Evolutionary conservation across 257 asterid species (phyloP), one percentile per base, ranked within the genome.

Genomic region (Voacanga thouarsii): DNA sequence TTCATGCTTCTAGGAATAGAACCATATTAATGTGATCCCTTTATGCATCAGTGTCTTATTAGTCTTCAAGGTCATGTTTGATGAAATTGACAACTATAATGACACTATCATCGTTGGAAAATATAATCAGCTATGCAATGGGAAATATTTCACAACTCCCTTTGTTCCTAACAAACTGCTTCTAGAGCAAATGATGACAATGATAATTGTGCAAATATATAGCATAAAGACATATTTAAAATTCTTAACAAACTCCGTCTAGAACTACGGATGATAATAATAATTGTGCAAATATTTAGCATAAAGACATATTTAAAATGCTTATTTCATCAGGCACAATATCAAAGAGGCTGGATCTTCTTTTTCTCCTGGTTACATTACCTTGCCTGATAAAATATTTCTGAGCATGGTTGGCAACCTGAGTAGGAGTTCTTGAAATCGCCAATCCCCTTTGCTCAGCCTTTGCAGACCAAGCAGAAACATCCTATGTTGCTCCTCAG

Each of bases 401-500:
- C 71, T 96, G 99, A 72, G 99, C 99, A 63, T 96, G 99, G 86
- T 98, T 96, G 61, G 99, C 99, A 26, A 96, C 99, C 87, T 96
- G 99, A 64, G 99, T 96, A 61, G 99, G 98, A 0, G 98, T 96
- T 84, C 98, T 89, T 30, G 99, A 78, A 75, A 93, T 85, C 99
- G 97, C 99, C 99, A 96, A 76, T 96, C 99, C 44, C 99, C 99
- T 89, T 96, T 96, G 56, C 99, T 98, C 12, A 96, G 97, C 91
- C 93, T 96, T 81, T 96, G 97, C 87, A 96, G 83, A 69, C 99
- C 99, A 70, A 92, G 96, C 67, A 96, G 89, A 88, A 96, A 93
- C 92, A 96, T 85, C 83, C 97, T 83, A 63, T 96, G 99, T 78
- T 96, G 98, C 82, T 96, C 97, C 86, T 96, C 99, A 28, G 99